Conservation (phyloP, 1,139 yeast species). For the Kluyveromyces marxianus region DNA sequence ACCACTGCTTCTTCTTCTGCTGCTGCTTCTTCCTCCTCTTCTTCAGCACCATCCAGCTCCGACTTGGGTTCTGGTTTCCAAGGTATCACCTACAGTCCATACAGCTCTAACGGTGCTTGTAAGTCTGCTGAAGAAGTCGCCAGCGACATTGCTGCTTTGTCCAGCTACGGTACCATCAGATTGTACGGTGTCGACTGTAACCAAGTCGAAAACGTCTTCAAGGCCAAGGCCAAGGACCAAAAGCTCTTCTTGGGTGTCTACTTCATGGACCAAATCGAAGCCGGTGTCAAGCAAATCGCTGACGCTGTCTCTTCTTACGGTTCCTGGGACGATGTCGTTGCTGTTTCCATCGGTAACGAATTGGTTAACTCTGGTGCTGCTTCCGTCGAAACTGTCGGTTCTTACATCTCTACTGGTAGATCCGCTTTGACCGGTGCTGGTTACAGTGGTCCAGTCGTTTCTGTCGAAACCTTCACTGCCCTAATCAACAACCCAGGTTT, state of each 20-base stretch:
- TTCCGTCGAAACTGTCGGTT: slow-evolving; percentile 46
- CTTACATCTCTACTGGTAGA: slow-evolving; percentile 51
- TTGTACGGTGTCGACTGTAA: slow-evolving; percentile 77
- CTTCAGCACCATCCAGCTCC: slow-evolving; percentile 23
- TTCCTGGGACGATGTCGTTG: slow-evolving; percentile 62
- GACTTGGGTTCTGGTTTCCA: slow-evolving; percentile 36
- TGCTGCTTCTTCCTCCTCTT: slow-evolving; percentile 24
- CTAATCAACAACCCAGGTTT: slow-evolving; percentile 62
- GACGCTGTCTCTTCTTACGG: slow-evolving; percentile 50
- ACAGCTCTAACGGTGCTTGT: slow-evolving; percentile 64
- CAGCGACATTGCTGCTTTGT: slow-evolving; percentile 49
- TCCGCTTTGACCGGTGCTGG: slow-evolving; percentile 54
- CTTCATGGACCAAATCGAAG: slow-evolving; percentile 47
- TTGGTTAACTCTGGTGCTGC: slow-evolving; percentile 64
- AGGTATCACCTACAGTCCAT: slow-evolving; percentile 83
- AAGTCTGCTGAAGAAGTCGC: slow-evolving; percentile 54
- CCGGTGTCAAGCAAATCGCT: slow-evolving; percentile 45
- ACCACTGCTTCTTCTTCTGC: slow-evolving; percentile 25
- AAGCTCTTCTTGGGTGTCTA: slow-evolving; percentile 66
- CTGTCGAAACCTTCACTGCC: slow-evolving; percentile 76
- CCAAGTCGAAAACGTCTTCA: slow-evolving; percentile 64
- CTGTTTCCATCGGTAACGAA: slow-evolving; percentile 78
- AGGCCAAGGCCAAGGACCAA: slow-evolving; percentile 53
- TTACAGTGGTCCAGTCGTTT: slow-evolving; percentile 63
- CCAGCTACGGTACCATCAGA: slow-evolving; percentile 57